Evolutionary conservation across 225 moss, liverwort and hornwort species (phyloP).

Genomic region (Bryum argenteum): DNA sequence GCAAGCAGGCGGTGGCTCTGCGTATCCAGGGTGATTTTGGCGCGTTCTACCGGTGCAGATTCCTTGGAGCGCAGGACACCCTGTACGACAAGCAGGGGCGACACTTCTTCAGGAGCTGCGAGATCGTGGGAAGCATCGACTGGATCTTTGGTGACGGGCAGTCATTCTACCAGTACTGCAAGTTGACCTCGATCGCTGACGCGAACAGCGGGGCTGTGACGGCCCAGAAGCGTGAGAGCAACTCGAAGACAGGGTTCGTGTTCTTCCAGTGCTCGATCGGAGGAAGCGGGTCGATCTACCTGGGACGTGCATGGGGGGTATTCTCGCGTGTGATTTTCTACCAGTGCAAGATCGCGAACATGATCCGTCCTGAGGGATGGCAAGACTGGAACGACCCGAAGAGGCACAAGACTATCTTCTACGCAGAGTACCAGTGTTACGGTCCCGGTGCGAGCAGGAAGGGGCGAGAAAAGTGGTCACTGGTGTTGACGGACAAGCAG

Average conservation of each 20-base stretch:
- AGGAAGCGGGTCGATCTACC: slow-evolving; percentile 28
- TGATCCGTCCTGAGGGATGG: slow-evolving; percentile 36
- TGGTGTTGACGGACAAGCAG: background rate
- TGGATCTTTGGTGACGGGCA: too few relatives aligned
- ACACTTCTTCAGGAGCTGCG: too few relatives aligned
- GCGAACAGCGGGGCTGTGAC: too few relatives aligned
- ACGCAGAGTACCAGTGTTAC: slow-evolving; percentile 32
- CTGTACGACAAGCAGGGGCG: slow-evolving; percentile 36
- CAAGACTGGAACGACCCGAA: slow-evolving; percentile 21
- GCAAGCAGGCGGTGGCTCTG: slow-evolving; percentile 44
- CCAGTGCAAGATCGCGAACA: slow-evolving; percentile 31
- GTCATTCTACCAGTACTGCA: too few relatives aligned
- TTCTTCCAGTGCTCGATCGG: slow-evolving; percentile 35
- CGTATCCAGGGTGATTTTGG: slow-evolving; percentile 36
- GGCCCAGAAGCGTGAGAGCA: too few relatives aligned
- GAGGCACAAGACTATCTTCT: slow-evolving; percentile 27
- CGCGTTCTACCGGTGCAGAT: slow-evolving; percentile 35
- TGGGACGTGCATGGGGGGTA: slow-evolving; percentile 54
- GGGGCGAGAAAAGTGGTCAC: slow-evolving; percentile 30
- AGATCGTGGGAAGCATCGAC: too few relatives aligned
- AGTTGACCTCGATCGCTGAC: too few relatives aligned
- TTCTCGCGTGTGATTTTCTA: slow-evolving; percentile 36
- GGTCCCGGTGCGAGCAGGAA: slow-evolving; percentile 13
- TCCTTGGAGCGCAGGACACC: slow-evolving; percentile 34
- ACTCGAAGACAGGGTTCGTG: slow-evolving; percentile 41